Percentiles rank a stretch among this genome's conserved stretches.
Evolutionary conservation across 257 asterid species (phyloP).

Genomic region (Solanum virginianum): DNA sequence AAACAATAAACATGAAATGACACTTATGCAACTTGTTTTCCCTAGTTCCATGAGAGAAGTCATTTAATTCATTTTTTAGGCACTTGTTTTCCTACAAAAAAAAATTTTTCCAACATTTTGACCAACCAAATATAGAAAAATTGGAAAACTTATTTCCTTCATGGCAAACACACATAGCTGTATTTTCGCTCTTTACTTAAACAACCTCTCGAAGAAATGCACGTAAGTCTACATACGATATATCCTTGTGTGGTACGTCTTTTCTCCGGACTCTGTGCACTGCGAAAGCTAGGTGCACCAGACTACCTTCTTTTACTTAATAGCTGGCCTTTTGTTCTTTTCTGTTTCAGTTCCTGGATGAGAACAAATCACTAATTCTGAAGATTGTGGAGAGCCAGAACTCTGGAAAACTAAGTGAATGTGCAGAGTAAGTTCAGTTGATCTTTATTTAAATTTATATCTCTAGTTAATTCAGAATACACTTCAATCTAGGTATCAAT

Average conservation of each 20-base stretch:
- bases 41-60: too few species aligned
- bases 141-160: too few species aligned
- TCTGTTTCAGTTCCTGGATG: constrained; percentile 67
- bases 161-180: not conserved
- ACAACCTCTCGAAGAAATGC: not conserved
- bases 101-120: too few species aligned
- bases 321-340: not conserved
- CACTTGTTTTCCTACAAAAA: too few species aligned
- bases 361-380: constrained; percentile 87
- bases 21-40: too few species aligned
- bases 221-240: not conserved
- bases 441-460: not conserved
- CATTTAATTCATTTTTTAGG: too few species aligned
- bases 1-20: too few species aligned
- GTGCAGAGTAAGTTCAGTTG: constrained; percentile 76
- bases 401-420: constrained; percentile 80
- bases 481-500: not conserved
- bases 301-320: not conserved
- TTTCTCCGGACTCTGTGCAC: not conserved
- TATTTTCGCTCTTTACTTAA: not conserved
- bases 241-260: not conserved
- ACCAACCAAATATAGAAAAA: too few species aligned
- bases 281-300: not conserved
- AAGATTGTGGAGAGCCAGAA: constrained; percentile 98
- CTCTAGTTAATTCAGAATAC: not conserved